Evolutionary conservation across 495 filamentous ascomycete species (phyloP).

Genomic region (Monascus purpureus): DNA sequence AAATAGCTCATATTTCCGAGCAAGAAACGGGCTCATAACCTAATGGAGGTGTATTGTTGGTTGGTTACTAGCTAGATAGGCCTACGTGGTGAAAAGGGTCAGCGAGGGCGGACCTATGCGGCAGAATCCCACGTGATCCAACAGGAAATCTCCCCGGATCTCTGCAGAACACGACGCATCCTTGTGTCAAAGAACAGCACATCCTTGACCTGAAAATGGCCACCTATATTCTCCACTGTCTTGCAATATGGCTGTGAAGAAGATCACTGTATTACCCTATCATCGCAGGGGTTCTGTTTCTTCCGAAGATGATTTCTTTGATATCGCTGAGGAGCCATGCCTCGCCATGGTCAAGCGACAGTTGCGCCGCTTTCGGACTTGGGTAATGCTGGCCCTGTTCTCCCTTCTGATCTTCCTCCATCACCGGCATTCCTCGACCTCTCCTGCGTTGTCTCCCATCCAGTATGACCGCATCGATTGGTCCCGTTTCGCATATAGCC

Average conservation of each 20-base stretch:
- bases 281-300: conserved; percentile 19
- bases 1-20: too few relatives aligned
- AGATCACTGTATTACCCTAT: conserved; percentile 10
- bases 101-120: too few relatives aligned
- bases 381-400: conserved; percentile 18
- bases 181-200: too few relatives aligned
- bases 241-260: conserved; percentile 1
- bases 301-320: conserved; percentile 32
- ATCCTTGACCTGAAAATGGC: too few relatives aligned
- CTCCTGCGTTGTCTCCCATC: conserved; percentile 17
- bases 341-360: conserved; percentile 20
- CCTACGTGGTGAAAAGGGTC: too few relatives aligned
- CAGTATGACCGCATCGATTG: conserved; percentile 37
- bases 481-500: conserved; percentile 52
- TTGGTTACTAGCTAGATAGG: too few relatives aligned
- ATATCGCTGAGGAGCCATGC: conserved; percentile 26
- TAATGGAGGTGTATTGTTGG: too few relatives aligned
- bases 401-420: conserved; percentile 19
- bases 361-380: conserved; percentile 24
- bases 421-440: conserved; percentile 11
- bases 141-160: too few relatives aligned
- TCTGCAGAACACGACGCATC: too few relatives aligned
- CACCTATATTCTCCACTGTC: too few relatives aligned
- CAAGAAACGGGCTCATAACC: too few relatives aligned
- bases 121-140: too few relatives aligned